These are phyloP conservation scores for Eucalyptus tenuipes DNA, from an alignment of 345 rosid genomes.

Conservation along the genomic window DNA sequence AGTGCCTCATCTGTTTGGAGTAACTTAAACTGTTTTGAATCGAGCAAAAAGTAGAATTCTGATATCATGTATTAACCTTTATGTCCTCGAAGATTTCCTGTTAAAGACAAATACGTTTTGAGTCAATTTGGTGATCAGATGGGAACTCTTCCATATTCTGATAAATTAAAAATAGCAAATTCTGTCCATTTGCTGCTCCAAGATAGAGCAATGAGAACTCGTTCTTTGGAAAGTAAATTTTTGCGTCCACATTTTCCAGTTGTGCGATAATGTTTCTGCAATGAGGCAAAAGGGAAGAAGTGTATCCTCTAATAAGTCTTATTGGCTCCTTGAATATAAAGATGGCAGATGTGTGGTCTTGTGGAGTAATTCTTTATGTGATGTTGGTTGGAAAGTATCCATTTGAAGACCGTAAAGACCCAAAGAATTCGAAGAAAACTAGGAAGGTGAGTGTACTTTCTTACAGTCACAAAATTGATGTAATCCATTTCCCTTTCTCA, in stretches of 20 bases:
- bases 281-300: neutral
- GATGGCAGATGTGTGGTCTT: slow-evolving; percentile 50
- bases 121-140: neutral
- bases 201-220: neutral
- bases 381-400: slow-evolving; percentile 49
- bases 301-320: neutral
- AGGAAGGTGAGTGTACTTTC: slow-evolving; percentile 10
- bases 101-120: neutral
- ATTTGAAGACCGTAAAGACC: slow-evolving; percentile 34
- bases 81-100: neutral
- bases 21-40: neutral
- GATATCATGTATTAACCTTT: neutral
- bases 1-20: neutral
- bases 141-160: neutral
- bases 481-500: neutral
- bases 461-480: neutral
- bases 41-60: neutral
- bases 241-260: neutral
- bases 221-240: neutral
- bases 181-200: neutral
- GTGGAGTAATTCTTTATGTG: slow-evolving; percentile 42
- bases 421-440: slow-evolving; percentile 33
- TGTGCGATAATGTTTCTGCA: neutral
- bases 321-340: neutral
- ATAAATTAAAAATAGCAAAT: neutral